phyloP scores from a whole-genome alignment of 305 asterid species.

The Fraxinus floribunda region DNA sequence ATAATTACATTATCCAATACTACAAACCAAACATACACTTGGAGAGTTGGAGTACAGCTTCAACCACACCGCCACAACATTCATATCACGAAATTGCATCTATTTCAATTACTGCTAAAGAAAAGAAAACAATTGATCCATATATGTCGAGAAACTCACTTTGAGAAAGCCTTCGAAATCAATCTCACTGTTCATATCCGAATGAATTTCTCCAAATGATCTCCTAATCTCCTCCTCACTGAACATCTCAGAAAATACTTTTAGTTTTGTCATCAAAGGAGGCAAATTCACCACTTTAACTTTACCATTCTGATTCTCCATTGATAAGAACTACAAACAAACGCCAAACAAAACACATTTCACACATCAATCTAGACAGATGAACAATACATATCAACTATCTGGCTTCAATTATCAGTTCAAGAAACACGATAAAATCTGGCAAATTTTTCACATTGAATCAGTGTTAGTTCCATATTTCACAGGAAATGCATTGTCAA shows the following conservation, averaged over 20 bases:
- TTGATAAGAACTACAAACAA: slow-evolving; percentile 51
- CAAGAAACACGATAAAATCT: not conserved
- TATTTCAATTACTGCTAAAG: not conserved
- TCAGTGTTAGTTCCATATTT: not conserved
- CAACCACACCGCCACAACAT: not conserved
- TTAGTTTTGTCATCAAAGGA: slow-evolving; percentile 60
- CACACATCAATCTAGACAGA: slow-evolving; percentile 24
- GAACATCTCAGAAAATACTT: slow-evolving; percentile 47
- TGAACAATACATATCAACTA: slow-evolving; percentile 8
- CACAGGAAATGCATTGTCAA: not conserved
- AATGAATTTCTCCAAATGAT: slow-evolving; percentile 48
- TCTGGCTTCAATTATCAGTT: slow-evolving; percentile 13
- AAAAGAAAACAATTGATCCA: not conserved
- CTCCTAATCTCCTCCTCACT: slow-evolving; percentile 69
- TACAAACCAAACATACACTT: not conserved
- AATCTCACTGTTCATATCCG: slow-evolving; percentile 56
- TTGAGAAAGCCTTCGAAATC: slow-evolving; percentile 92
- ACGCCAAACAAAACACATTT: slow-evolving; percentile 12
- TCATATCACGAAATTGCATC: slow-evolving; percentile 10
- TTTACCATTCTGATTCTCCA: slow-evolving; percentile 71
- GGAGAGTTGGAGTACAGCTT: not conserved
- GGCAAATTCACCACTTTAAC: slow-evolving; percentile 70
- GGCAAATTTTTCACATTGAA: not conserved
- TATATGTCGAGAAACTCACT: slow-evolving; percentile 43
- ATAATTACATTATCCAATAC: not conserved